Evolutionary conservation across 1,139 yeast species (phyloP).

Genomic region (Nakaseomyces bracarensis): DNA sequence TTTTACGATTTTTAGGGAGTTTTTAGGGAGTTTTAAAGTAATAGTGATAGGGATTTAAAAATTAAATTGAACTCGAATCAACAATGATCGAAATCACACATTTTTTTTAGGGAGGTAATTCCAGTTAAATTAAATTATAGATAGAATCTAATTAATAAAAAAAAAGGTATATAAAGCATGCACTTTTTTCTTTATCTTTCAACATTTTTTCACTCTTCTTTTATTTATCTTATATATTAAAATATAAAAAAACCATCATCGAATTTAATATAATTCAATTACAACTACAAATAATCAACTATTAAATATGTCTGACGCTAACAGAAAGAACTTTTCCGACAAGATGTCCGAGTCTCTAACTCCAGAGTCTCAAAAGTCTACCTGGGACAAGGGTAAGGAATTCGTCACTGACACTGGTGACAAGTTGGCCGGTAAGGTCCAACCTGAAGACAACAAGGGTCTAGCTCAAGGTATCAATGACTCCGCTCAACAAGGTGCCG

Average conservation of each 20-base stretch:
- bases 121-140: no score
- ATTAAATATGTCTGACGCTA: conserved; percentile 56
- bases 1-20: no score
- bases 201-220: not conserved
- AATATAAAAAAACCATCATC: conserved; percentile 2
- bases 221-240: no score
- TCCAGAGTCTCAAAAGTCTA: conserved; percentile 66
- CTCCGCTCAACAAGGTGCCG: conserved; percentile 42
- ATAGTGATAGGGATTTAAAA: no score
- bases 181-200: not conserved
- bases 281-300: conserved; percentile 10
- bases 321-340: conserved; percentile 68
- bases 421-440: conserved; percentile 47
- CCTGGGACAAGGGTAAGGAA: conserved; percentile 64
- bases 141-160: no score
- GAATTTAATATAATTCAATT: not conserved
- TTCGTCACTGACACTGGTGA: conserved; percentile 57
- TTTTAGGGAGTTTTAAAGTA: no score
- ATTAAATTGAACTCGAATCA: no score
- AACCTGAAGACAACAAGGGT: conserved; percentile 63
- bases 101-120: no score
- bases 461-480: conserved; percentile 61
- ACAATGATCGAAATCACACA: no score
- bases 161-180: conserved; percentile 7
- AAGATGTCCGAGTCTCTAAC: conserved; percentile 58